phyloP scores from a whole-genome alignment of 306 rosid species.

The Vigna radiata region DNA sequence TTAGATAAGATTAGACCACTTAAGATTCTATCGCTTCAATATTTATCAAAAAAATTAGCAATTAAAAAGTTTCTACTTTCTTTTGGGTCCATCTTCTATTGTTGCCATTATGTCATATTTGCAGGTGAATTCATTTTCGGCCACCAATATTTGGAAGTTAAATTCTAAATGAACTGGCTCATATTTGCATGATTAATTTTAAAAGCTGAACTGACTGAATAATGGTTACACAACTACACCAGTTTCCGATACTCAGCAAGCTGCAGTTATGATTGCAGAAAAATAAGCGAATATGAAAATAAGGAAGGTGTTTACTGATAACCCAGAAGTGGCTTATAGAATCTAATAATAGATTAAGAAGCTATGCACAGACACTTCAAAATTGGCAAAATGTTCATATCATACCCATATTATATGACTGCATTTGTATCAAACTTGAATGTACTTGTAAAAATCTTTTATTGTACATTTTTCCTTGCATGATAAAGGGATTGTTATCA shows the following conservation, averaged over 20 bases:
- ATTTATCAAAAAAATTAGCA: too few relatives aligned
- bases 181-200: background rate
- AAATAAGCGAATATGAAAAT: background rate
- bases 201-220: background rate
- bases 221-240: background rate
- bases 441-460: background rate
- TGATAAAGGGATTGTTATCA: background rate
- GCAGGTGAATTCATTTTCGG: background rate
- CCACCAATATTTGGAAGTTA: background rate
- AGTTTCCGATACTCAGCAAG: background rate
- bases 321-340: conserved; percentile 9
- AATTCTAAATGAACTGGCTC: background rate
- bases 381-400: background rate
- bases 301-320: background rate
- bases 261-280: background rate
- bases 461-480: background rate
- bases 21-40: conserved; percentile 19
- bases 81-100: background rate
- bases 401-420: background rate
- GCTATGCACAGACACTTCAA: background rate
- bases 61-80: background rate
- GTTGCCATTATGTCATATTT: background rate
- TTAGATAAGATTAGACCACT: conserved; percentile 12
- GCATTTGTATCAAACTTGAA: background rate
- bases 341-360: conserved; percentile 6